Evolutionary conservation across 768 basidiomycete genomes (phyloP).

Genomic region (Pleurotus eryngii): DNA sequence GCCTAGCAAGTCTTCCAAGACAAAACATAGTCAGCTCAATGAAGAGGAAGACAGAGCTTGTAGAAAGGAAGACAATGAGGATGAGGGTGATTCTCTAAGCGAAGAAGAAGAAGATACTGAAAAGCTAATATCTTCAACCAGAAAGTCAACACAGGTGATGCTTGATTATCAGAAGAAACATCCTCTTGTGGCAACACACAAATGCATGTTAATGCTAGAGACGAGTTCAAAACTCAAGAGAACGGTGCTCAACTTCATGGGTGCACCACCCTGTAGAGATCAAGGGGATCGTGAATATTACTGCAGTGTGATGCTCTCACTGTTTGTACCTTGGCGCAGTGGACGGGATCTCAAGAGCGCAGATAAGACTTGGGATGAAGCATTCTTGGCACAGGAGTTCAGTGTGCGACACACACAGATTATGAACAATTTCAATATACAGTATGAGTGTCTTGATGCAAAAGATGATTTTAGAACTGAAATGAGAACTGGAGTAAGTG

Average conservation of each 20-base stretch:
- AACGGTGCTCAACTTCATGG: constrained; percentile 26
- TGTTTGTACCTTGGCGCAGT: constrained; percentile 28
- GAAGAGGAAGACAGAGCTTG: constrained; percentile 1
- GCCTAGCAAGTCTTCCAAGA: not conserved
- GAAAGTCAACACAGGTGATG: not conserved
- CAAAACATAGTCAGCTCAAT: not conserved
- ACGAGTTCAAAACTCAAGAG: not conserved
- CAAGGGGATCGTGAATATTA: constrained; percentile 26
- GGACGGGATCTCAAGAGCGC: constrained; percentile 19
- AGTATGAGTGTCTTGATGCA: constrained; percentile 34
- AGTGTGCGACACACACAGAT: constrained; percentile 10
- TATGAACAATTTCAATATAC: constrained; percentile 27
- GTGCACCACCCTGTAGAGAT: constrained; percentile 26
- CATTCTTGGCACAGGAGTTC: constrained; percentile 18
- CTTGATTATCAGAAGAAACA: not conserved
- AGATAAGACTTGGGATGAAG: constrained; percentile 20
- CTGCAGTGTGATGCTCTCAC: constrained; percentile 25
- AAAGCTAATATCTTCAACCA: not conserved
- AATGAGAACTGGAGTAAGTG: not conserved
- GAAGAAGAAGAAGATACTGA: not conserved
- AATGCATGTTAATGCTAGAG: not conserved
- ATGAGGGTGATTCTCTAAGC: not conserved
- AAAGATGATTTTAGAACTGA: constrained; percentile 25
- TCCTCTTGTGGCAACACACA: constrained; percentile 4
- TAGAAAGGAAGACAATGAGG: not conserved